Base-by-base conservation (phyloP, 140 eudicot genomes). In the Ambrosia hybrid region DNA sequence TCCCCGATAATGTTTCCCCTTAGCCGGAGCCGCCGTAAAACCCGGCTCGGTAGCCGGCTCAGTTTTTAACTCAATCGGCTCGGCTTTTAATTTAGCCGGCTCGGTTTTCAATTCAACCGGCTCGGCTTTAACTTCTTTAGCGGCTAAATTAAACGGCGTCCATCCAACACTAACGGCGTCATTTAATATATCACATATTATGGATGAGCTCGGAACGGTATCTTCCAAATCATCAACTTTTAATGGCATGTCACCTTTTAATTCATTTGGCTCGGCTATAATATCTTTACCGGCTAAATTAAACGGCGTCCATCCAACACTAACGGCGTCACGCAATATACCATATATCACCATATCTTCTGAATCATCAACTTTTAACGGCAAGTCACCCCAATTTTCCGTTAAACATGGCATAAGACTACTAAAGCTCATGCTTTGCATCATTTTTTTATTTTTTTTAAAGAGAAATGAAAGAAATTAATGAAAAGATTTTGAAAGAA, bases 311-410 rank as follows among this genome's bases (percentile, higher is more conserved):
- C 97, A 84, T 17, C 96, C 88, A 51, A 67, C 86, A 33, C 70
- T 85, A 80, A 88, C 89, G 67, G 97, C 97, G 79, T 90, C 97
- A 46, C 83, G 85, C 8, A 89, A 55, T 21, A 89, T 76, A 33
- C 88, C 86, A 51, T 84, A 89, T 37, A 89, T 82, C 4, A 90
- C 88, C 96, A 90, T 90, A 59, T 90, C 96, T 60, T 90, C 96
- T 0, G 94, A 85, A 67, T 90, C 96, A 57, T 90, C 96, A 0
- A 83, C 95, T 63, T 85, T 87, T 16, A 90, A 74, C 30, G 96
- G 96, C 79, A 90, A 81, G 30, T 85, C 96, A 33, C 96, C 96
- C 96, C 96, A 90, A 3, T 85, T 81, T 4, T 90, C 96, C 38
- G 95, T 75, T 26, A 90, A 83, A 48, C 96, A 90, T 0, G 96